A percentile compares a stretch with the other conserved stretches of the same genome.
These are phyloP conservation scores for Grigorovia transvaalensis DNA, from an alignment of 805 yeast species.

Conservation along the genomic window DNA sequence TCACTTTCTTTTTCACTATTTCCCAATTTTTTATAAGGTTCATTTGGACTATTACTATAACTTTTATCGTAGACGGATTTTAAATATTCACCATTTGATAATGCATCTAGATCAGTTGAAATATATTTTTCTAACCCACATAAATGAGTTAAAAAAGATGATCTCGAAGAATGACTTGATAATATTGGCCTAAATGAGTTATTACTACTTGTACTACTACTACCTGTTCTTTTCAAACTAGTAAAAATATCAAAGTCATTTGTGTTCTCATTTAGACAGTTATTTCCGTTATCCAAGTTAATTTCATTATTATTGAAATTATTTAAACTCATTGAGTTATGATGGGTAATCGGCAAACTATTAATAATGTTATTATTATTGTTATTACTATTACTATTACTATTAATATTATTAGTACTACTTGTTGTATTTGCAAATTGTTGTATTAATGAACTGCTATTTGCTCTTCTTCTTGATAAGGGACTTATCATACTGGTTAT, in stretches of 20 bases:
- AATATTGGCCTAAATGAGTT: slow-evolving; percentile 2
- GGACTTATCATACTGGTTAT: not conserved
- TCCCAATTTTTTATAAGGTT: not conserved
- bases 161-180: slow-evolving; percentile 12
- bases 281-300: not conserved
- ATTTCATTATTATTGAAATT: not conserved
- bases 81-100: slow-evolving; percentile 7
- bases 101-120: slow-evolving; percentile 19
- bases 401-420: too few relatives aligned
- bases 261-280: not conserved
- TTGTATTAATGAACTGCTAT: slow-evolving; percentile 6
- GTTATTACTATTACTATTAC: too few relatives aligned
- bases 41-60: not conserved
- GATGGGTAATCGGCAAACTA: not conserved
- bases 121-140: slow-evolving; percentile 24
- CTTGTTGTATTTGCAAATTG: not conserved
- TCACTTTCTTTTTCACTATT: not conserved
- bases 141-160: slow-evolving; percentile 20
- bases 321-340: not conserved
- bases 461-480: slow-evolving; percentile 5
- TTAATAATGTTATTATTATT: slow-evolving; percentile 2
- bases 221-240: not conserved
- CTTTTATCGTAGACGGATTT: not conserved
- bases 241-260: not conserved
- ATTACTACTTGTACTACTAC: not conserved